Conservation (phyloP, 129 eudicot species). For the Artemisia tridentata region DNA sequence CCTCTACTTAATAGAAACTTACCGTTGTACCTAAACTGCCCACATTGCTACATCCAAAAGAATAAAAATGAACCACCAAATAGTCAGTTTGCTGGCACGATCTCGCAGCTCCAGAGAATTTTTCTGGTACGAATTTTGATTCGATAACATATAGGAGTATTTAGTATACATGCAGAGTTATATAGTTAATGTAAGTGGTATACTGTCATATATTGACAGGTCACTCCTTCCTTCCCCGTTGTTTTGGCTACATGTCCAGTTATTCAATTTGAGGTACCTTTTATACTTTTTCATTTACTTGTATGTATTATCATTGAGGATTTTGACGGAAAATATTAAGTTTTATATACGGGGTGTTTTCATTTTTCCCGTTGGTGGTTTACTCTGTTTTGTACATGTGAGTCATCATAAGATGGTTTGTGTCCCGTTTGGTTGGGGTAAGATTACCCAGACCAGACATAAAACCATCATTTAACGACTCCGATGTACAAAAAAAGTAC, state of each 20-base stretch:
- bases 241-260: slow-evolving; percentile 67
- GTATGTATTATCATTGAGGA: slow-evolving; percentile 17
- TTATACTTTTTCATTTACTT: slow-evolving; percentile 8
- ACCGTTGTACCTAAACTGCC: slow-evolving; percentile 81
- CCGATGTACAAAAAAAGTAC: no score
- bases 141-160: not conserved
- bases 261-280: slow-evolving; percentile 79
- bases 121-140: slow-evolving; percentile 59
- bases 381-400: no score
- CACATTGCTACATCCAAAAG: slow-evolving; percentile 61
- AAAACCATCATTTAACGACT: no score
- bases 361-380: no score
- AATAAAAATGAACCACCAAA: slow-evolving; percentile 56
- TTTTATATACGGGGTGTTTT: not conserved
- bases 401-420: no score
- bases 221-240: slow-evolving; percentile 85
- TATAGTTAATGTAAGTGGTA: not conserved
- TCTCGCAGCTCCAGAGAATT: slow-evolving; percentile 91
- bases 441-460: no score
- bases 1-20: slow-evolving; percentile 63
- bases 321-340: not conserved
- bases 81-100: slow-evolving; percentile 60
- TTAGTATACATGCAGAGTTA: not conserved
- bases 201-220: slow-evolving; percentile 43
- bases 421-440: no score